phyloP scores from a whole-genome alignment of 2,329 filamentous ascomycete genomes.

The Pseudohalonectria lignicola region DNA sequence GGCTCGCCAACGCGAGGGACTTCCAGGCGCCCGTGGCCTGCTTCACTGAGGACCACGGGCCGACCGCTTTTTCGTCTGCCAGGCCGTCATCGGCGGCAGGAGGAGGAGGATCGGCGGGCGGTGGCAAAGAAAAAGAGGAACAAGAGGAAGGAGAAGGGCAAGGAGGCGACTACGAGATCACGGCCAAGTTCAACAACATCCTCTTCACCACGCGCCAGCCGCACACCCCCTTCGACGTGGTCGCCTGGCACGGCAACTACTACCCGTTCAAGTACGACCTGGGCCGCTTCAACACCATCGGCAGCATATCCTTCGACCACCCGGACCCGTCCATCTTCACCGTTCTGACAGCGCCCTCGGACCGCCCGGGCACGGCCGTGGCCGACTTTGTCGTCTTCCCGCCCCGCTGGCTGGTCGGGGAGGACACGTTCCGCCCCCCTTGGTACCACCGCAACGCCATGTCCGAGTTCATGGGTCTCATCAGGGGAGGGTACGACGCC shows the following conservation, averaged over 20 bases:
- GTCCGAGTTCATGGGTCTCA: constrained; percentile 35
- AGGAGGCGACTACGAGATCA: constrained; percentile 26
- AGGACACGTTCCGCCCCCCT: constrained; percentile 46
- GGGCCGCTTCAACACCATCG: constrained; percentile 51
- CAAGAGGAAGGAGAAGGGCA: neutral
- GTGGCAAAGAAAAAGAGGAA: too few relatives aligned
- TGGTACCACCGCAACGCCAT: constrained; percentile 46
- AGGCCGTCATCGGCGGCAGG: neutral
- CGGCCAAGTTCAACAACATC: constrained; percentile 45
- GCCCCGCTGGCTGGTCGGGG: constrained; percentile 46
- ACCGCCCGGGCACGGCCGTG: constrained; percentile 38
- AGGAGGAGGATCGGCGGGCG: too few relatives aligned
- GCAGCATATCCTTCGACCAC: constrained; percentile 52
- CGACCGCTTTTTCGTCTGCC: constrained; percentile 1
- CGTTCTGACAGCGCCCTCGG: constrained; percentile 39
- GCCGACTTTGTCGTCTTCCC: constrained; percentile 51
- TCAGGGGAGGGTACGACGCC: constrained; percentile 33
- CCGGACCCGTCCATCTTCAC: constrained; percentile 56
- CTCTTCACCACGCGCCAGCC: constrained; percentile 46
- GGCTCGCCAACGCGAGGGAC: constrained; percentile 46
- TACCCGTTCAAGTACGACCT: constrained; percentile 60
- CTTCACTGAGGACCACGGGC: constrained; percentile 36
- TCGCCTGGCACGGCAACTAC: constrained; percentile 59
- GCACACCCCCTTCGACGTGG: constrained; percentile 55
- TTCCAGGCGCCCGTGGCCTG: constrained; percentile 49